Evolutionary conservation across 331 rosid genomes (phyloP).

Genomic region (Telfairia occidentalis): DNA sequence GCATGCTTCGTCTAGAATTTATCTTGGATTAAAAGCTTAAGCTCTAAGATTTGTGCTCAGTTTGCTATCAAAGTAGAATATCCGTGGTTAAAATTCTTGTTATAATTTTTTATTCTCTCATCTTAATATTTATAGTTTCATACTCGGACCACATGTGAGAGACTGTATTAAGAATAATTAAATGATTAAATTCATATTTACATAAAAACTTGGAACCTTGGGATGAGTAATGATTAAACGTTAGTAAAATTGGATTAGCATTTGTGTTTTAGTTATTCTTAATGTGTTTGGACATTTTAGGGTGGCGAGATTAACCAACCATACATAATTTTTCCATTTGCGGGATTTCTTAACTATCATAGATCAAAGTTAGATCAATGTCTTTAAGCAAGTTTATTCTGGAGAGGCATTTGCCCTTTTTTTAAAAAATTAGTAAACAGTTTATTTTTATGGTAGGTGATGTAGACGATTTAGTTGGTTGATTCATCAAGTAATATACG

Average conservation of each 20-base stretch:
- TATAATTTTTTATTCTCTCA: too few species aligned
- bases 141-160: background rate
- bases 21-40: background rate
- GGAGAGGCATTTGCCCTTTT: background rate
- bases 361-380: background rate
- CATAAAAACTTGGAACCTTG: background rate
- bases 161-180: background rate
- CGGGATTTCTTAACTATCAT: background rate
- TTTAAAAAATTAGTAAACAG: background rate
- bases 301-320: background rate
- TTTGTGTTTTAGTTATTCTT: background rate
- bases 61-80: background rate
- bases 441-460: background rate
- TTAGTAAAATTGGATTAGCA: background rate
- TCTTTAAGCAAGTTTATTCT: background rate
- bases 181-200: background rate
- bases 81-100: background rate
- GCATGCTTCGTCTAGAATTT: background rate
- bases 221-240: background rate
- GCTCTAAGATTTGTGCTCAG: background rate
- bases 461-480: background rate
- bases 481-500: background rate
- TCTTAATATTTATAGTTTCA: background rate
- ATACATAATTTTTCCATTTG: background rate
- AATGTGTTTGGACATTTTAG: background rate